Evolutionary conservation across 352 stramenopile species (phyloP).

Genomic region (Pythium diclinum): DNA sequence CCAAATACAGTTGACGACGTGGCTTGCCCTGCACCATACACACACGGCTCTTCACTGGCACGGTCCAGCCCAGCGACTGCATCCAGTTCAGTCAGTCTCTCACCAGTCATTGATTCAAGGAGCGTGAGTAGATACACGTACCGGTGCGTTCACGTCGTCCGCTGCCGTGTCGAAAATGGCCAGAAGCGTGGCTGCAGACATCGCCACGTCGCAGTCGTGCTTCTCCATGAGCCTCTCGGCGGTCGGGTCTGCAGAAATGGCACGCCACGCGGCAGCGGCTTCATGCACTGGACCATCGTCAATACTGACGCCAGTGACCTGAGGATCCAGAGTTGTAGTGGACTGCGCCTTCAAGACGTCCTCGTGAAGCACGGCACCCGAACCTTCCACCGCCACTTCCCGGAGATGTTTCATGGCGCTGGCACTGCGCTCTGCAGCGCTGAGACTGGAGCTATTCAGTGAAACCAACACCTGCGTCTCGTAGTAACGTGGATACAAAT

Average conservation of each 20-base stretch:
- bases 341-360: slow-evolving; percentile 6
- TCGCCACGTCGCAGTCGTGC: slow-evolving; percentile 65
- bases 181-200: slow-evolving; percentile 65
- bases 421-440: slow-evolving; percentile 8
- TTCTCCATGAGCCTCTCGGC: slow-evolving; percentile 61
- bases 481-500: slow-evolving; percentile 65
- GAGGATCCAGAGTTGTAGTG: background rate
- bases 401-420: slow-evolving; percentile 40
- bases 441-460: slow-evolving; percentile 15
- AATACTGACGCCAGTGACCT: background rate
- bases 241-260: slow-evolving; percentile 57
- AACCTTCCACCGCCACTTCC: slow-evolving; percentile 39
- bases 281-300: background rate
- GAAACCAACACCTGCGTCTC: slow-evolving; percentile 37
- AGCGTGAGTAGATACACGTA: background rate
- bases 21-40: slow-evolving; percentile 29
- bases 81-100: background rate
- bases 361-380: slow-evolving; percentile 19
- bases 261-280: slow-evolving; percentile 6
- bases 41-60: slow-evolving; percentile 56
- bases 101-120: no score
- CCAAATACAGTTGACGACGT: slow-evolving; percentile 59
- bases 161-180: slow-evolving; percentile 55
- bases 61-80: slow-evolving; percentile 43
- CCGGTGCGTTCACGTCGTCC: slow-evolving; percentile 25